These are phyloP conservation scores for Telopea speciosissima DNA, from an alignment of 177 flowering plant genomes.

Conservation along the genomic window DNA sequence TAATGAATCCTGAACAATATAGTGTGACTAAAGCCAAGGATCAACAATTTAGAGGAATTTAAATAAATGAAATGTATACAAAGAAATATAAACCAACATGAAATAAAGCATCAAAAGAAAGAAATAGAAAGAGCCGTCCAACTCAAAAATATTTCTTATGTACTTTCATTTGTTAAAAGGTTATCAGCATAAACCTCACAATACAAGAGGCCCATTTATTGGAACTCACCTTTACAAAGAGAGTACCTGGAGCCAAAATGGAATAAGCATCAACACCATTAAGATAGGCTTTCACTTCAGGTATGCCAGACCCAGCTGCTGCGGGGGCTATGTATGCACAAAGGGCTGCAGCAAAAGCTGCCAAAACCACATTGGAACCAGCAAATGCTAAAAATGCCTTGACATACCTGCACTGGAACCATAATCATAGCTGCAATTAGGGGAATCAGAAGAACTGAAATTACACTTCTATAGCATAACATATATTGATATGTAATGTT, in stretches of 20 bases:
- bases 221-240: conserved; percentile 72
- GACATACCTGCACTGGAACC: conserved; percentile 53
- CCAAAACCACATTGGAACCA: conserved; percentile 59
- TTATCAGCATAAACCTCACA: too few relatives aligned
- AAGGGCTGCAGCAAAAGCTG: conserved; percentile 56
- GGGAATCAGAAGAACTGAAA: too few relatives aligned
- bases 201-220: background rate
- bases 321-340: conserved; percentile 95
- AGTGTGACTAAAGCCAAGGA: too few relatives aligned
- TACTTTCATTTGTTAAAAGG: too few relatives aligned
- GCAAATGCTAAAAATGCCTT: conserved; percentile 57
- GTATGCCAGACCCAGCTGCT: conserved; percentile 90
- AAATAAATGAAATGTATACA: too few relatives aligned
- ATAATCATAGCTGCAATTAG: conserved; percentile 4
- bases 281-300: conserved; percentile 86
- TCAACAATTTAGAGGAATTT: too few relatives aligned
- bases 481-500: background rate
- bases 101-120: too few relatives aligned
- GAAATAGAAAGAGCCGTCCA: too few relatives aligned
- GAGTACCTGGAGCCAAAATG: conserved; percentile 86
- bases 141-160: too few relatives aligned
- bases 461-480: background rate
- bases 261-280: conserved; percentile 91
- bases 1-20: too few relatives aligned
- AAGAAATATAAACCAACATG: too few relatives aligned